Conservation (phyloP, 352 stramenopile species). For the Pythium scleroteichum region DNA sequence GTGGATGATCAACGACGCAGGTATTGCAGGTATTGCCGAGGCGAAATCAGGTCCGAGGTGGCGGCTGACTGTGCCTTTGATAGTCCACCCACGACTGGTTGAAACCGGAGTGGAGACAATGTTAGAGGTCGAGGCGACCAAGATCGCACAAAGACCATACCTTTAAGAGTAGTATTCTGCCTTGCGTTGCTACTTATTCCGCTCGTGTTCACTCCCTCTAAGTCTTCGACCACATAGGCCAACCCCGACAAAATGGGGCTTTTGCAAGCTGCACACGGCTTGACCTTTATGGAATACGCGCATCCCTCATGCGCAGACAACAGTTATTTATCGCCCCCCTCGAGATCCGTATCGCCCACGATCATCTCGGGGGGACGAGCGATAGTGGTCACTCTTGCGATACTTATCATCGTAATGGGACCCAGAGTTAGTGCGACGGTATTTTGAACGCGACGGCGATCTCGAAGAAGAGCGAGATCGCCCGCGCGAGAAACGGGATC, state of each 20-base stretch:
- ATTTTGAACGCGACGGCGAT: conserved; percentile 15
- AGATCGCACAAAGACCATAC: background rate
- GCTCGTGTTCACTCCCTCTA: background rate
- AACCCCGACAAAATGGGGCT: background rate
- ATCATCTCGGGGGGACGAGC: conserved; percentile 22
- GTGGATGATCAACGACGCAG: too few relatives aligned
- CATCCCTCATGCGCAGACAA: background rate
- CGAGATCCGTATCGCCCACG: conserved; percentile 20
- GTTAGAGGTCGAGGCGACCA: background rate
- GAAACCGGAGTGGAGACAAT: too few relatives aligned
- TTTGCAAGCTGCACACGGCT: background rate
- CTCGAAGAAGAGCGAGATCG: conserved; percentile 14
- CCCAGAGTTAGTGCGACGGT: conserved; percentile 11
- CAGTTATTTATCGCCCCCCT: background rate
- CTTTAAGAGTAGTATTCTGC: conserved; percentile 3
- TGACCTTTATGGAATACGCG: background rate
- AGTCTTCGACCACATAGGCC: background rate
- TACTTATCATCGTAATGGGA: conserved; percentile 25
- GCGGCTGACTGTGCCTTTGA: too few relatives aligned
- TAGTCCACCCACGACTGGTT: too few relatives aligned
- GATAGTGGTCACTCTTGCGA: conserved; percentile 15
- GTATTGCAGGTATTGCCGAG: too few relatives aligned
- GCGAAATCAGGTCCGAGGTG: too few relatives aligned
- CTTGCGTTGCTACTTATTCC: background rate
- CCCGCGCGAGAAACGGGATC: conserved; percentile 28